Evolutionary conservation across 768 basidiomycete species (phyloP).

Genomic region (Suillus lakei): DNA sequence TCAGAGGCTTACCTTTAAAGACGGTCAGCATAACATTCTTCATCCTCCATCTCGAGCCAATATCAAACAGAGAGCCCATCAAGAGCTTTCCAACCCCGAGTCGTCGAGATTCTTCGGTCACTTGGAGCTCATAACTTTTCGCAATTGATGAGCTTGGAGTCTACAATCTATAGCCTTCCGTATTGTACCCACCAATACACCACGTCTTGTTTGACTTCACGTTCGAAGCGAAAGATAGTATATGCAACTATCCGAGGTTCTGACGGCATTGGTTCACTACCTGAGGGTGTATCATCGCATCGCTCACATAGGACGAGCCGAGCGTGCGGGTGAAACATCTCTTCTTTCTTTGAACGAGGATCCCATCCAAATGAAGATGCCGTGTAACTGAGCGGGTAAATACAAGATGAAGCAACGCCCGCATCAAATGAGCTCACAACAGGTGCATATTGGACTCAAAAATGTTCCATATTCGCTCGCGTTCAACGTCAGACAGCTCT

Average conservation of each 20-base stretch:
- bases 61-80: constrained; percentile 50
- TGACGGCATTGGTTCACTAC: constrained; percentile 17
- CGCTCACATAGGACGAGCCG: constrained; percentile 59
- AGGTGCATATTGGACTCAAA: constrained; percentile 64
- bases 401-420: not conserved
- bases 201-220: constrained; percentile 60
- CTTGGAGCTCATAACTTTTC: constrained; percentile 79
- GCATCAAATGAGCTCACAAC: constrained; percentile 33
- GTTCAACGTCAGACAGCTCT: constrained; percentile 41
- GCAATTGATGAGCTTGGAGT: constrained; percentile 2
- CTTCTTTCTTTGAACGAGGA: constrained; percentile 54
- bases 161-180: not conserved
- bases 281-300: constrained; percentile 5
- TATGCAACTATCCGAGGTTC: constrained; percentile 41
- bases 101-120: constrained; percentile 47
- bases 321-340: constrained; percentile 63
- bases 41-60: constrained; percentile 62
- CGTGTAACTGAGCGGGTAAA: constrained; percentile 48
- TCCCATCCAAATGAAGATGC: constrained; percentile 72
- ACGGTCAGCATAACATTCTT: constrained; percentile 77
- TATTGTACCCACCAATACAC: constrained; percentile 66
- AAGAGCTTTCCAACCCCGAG: constrained; percentile 64
- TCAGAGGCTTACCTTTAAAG: constrained; percentile 59
- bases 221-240: constrained; percentile 75
- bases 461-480: constrained; percentile 53